Evolutionary conservation across 768 basidiomycete species (phyloP).

Genomic region (Phaffia tasmanica): DNA sequence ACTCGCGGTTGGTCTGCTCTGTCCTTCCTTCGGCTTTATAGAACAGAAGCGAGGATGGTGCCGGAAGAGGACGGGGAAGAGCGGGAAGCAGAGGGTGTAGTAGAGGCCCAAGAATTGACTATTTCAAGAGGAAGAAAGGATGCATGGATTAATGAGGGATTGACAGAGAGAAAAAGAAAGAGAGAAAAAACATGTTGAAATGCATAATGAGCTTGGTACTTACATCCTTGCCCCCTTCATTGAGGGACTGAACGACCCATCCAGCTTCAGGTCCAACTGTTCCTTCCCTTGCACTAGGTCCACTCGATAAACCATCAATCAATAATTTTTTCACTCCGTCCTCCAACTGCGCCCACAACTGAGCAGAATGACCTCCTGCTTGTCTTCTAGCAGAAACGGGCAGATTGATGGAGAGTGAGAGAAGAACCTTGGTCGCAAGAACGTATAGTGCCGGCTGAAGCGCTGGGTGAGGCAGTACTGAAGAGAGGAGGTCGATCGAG

Average conservation of each 20-base stretch:
- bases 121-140: background rate
- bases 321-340: background rate
- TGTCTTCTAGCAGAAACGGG: background rate
- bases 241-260: slow-evolving; percentile 5
- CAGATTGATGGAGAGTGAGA: slow-evolving; percentile 3
- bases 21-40: slow-evolving; percentile 55
- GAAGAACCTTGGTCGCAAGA: slow-evolving; percentile 18
- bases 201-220: background rate
- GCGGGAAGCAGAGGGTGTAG: slow-evolving; percentile 73
- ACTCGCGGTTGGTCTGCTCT: slow-evolving; percentile 46
- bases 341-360: background rate
- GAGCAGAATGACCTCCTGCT: too few species aligned
- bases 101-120: slow-evolving; percentile 44
- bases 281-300: slow-evolving; percentile 6
- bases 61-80: slow-evolving; percentile 55
- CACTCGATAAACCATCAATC: background rate
- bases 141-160: background rate
- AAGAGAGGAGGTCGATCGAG: background rate
- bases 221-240: slow-evolving; percentile 7
- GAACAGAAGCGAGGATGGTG: slow-evolving; percentile 53
- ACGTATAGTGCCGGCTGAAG: slow-evolving; percentile 5
- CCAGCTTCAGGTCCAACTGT: slow-evolving; percentile 7
- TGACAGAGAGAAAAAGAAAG: background rate
- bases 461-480: slow-evolving; percentile 7
- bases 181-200: background rate